Evolutionary conservation across 176 grass and related monocot genomes (phyloP).

Genomic region (Phyllostachys edulis): DNA sequence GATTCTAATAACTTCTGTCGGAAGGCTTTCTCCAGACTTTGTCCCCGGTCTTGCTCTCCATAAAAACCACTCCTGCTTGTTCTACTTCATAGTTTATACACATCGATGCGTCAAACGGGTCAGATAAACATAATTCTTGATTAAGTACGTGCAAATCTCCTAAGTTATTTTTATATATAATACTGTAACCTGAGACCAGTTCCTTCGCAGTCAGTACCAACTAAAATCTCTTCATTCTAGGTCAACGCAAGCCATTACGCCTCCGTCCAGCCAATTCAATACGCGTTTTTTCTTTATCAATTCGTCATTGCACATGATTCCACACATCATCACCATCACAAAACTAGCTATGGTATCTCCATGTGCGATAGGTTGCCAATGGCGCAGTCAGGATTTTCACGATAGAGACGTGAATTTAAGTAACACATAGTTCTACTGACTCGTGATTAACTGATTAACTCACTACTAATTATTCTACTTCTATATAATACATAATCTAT

Average conservation of each 20-base stretch:
- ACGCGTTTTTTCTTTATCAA: neutral
- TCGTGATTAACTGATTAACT: too few relatives aligned
- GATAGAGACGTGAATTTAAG: too few relatives aligned
- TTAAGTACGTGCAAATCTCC: neutral
- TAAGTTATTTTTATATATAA: too few relatives aligned
- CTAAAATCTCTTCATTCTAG: neutral
- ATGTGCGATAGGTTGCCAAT: too few relatives aligned
- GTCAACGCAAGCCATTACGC: conserved; percentile 15
- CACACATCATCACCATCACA: neutral
- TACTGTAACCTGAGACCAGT: neutral
- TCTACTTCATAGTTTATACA: neutral
- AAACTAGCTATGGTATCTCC: neutral
- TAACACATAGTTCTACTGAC: too few relatives aligned
- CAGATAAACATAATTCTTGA: neutral
- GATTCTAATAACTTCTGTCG: too few relatives aligned
- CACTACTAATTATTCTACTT: too few relatives aligned
- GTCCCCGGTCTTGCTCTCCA: neutral
- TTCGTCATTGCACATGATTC: neutral
- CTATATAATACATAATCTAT: too few relatives aligned
- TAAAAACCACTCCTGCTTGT: neutral
- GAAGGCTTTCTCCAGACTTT: too few relatives aligned
- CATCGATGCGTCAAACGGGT: neutral
- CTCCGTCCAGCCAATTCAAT: conserved; percentile 8
- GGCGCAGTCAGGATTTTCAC: too few relatives aligned
- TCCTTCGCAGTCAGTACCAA: neutral